Evolutionary conservation across 257 asterid genomes (phyloP).

Genomic region (Solanum pennellii): DNA sequence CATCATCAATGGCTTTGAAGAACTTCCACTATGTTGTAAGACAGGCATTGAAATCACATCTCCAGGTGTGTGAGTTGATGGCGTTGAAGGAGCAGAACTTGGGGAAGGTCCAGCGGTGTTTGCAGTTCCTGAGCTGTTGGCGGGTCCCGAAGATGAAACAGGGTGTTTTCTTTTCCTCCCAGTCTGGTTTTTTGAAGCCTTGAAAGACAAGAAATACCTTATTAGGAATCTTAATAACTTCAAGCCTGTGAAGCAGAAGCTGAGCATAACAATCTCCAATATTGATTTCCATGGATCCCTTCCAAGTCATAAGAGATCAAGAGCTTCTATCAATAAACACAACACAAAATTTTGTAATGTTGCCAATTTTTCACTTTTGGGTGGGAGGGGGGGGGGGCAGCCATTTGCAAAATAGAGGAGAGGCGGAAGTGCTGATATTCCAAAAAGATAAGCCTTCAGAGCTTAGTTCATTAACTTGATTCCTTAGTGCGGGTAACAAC

Average conservation of each 20-base stretch:
- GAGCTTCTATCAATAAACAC: not conserved
- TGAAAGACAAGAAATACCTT: slow-evolving; percentile 23
- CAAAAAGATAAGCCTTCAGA: not conserved
- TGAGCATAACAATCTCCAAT: not conserved
- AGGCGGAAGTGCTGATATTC: not conserved
- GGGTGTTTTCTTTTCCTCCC: slow-evolving; percentile 96
- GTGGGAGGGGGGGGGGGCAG: not conserved
- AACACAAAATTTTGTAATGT: not conserved
- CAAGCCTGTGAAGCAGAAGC: not conserved
- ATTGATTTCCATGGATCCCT: not conserved
- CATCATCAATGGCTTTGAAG: slow-evolving; percentile 81
- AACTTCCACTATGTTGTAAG: slow-evolving; percentile 71
- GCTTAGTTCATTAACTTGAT: not conserved
- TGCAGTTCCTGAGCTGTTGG: slow-evolving; percentile 96
- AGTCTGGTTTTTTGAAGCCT: slow-evolving; percentile 88
- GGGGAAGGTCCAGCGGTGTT: slow-evolving; percentile 99
- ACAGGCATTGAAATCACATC: slow-evolving; percentile 84
- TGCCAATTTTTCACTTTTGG: not conserved
- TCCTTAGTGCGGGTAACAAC: not conserved
- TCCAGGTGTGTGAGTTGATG: slow-evolving; percentile 95
- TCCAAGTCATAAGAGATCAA: not conserved
- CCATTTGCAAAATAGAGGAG: not conserved
- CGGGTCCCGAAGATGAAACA: slow-evolving; percentile 88
- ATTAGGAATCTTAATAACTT: slow-evolving; percentile 24
- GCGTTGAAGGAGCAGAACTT: slow-evolving; percentile 98